Percentiles rank a stretch among this genome's conserved stretches.
phyloP scores from a whole-genome alignment of 1,139 yeast genomes.

The Pichia kudriavzevii region DNA sequence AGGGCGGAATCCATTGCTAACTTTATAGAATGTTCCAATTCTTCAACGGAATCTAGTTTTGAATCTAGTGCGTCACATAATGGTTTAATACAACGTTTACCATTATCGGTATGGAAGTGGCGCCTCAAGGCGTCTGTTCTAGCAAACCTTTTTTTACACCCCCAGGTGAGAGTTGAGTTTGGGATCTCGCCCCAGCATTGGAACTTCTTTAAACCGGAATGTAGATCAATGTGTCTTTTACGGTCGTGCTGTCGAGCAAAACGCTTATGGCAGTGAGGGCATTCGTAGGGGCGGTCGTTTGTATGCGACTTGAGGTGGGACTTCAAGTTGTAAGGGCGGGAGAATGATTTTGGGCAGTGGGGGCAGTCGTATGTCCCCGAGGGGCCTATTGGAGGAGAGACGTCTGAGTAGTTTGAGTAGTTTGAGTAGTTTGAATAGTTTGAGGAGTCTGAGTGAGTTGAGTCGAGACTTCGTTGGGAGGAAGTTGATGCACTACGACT shows the following conservation, averaged over 20 bases:
- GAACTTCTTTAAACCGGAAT: slow-evolving; percentile 82
- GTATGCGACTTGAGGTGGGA: slow-evolving; percentile 92
- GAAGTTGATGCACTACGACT: no score
- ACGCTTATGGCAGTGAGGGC: slow-evolving; percentile 84
- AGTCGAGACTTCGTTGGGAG: no score
- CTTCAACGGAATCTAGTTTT: slow-evolving; percentile 33
- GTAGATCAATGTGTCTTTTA: slow-evolving; percentile 88
- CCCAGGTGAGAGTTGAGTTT: slow-evolving; percentile 63
- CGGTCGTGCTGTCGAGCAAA: slow-evolving; percentile 95
- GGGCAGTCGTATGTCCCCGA: no score
- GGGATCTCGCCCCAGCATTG: slow-evolving; percentile 66
- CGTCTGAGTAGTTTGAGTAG: no score
- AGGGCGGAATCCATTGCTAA: slow-evolving; percentile 14
- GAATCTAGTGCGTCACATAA: slow-evolving; percentile 17
- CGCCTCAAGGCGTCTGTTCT: slow-evolving; percentile 92
- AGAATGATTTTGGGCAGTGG: slow-evolving; percentile 77
- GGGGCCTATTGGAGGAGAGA: no score
- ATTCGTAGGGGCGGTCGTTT: slow-evolving; percentile 83
- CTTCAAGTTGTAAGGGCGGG: slow-evolving; percentile 86
- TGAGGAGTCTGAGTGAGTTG: no score
- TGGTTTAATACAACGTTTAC: slow-evolving; percentile 72
- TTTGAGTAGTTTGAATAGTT: no score
- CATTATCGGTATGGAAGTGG: slow-evolving; percentile 92
- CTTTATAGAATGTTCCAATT: slow-evolving; percentile 31
- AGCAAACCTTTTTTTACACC: slow-evolving; percentile 90